Conservation (phyloP, 1,139 yeast genomes). For the Eremothecium coryli region DNA sequence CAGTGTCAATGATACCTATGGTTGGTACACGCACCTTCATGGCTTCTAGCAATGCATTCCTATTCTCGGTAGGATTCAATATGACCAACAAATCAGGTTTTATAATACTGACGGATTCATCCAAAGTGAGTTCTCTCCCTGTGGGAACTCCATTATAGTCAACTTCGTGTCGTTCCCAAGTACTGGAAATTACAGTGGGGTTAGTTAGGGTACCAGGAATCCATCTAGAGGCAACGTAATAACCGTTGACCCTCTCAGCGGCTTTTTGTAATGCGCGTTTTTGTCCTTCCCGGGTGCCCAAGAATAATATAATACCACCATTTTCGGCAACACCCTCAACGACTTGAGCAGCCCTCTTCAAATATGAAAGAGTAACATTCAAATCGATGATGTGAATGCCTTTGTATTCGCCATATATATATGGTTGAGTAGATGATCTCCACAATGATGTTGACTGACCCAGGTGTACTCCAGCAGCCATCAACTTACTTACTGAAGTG, state of each 20-base stretch:
- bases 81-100: conserved; percentile 86
- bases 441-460: conserved; percentile 79
- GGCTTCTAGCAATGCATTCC: conserved; percentile 76
- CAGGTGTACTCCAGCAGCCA: conserved; percentile 91
- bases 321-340: conserved; percentile 70
- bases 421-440: conserved; percentile 84
- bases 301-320: conserved; percentile 77
- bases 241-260: conserved; percentile 68
- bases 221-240: conserved; percentile 81
- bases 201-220: conserved; percentile 92
- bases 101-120: conserved; percentile 39
- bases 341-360: conserved; percentile 73
- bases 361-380: conserved; percentile 65
- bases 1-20: conserved; percentile 87
- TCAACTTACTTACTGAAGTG: conserved; percentile 53
- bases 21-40: conserved; percentile 80
- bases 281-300: conserved; percentile 79
- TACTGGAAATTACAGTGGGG: conserved; percentile 57
- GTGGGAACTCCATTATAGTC: conserved; percentile 57
- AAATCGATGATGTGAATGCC: conserved; percentile 85
- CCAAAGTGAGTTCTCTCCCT: conserved; percentile 43
- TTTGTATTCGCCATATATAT: conserved; percentile 75
- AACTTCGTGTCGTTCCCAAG: conserved; percentile 56
- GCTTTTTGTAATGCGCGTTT: conserved; percentile 69
- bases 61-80: conserved; percentile 81